Percentiles rank a stretch among this genome's conserved stretches.
Conservation (phyloP, 75 land plant species). For the Cryptomeria japonica region DNA sequence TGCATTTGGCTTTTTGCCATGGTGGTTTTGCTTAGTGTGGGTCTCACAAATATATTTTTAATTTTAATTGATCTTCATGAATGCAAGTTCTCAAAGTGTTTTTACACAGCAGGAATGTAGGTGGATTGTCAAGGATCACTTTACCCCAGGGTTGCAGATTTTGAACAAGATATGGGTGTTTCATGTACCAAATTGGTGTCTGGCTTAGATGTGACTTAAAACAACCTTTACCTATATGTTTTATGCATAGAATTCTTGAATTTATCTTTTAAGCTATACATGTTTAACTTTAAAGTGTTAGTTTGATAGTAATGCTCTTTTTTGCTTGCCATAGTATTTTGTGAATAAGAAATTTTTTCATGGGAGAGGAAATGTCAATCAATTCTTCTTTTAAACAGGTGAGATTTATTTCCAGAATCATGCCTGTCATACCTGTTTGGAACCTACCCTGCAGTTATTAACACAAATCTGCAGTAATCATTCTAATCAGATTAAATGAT, state of each 20-base stretch:
- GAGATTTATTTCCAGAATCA: not conserved
- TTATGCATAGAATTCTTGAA: no score
- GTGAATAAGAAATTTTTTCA: not conserved
- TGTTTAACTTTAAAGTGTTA: no score
- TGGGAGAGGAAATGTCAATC: not conserved
- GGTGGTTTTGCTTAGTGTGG: not conserved
- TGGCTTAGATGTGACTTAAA: not conserved
- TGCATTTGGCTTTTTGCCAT: not conserved
- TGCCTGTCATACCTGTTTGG: not conserved
- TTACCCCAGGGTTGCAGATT: not conserved
- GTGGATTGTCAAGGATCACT: not conserved
- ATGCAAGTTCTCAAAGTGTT: not conserved
- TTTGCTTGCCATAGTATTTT: not conserved
- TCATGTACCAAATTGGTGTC: not conserved
- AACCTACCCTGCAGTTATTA: not conserved
- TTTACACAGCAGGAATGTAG: not conserved
- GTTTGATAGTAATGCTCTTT: no score
- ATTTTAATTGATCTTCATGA: not conserved
- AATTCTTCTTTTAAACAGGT: not conserved
- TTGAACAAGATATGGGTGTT: not conserved
- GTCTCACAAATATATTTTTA: not conserved
- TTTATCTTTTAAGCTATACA: no score
- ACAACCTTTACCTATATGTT: not conserved
- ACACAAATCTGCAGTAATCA: not conserved
- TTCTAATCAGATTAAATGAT: not conserved